Evolutionary conservation across 202 grass and related monocot genomes (phyloP).

Genomic region (Panicum hallii): DNA sequence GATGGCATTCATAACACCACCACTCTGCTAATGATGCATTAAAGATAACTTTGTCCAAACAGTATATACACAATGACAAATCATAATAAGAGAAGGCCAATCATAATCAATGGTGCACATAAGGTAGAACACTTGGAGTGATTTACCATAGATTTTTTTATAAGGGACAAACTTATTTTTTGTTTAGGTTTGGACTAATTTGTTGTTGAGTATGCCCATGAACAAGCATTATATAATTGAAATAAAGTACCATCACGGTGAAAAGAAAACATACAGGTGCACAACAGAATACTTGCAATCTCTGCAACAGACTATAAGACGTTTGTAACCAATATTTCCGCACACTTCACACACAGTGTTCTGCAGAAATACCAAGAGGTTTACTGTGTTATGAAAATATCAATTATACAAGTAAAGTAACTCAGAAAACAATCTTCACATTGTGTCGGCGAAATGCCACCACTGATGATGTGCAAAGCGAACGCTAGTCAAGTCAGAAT

Average conservation of each 20-base stretch:
- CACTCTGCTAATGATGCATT: conserved; percentile 34
- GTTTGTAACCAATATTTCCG: conserved; percentile 44
- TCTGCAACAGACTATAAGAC: conserved; percentile 42
- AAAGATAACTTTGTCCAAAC: conserved; percentile 45
- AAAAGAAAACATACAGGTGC: conserved; percentile 42
- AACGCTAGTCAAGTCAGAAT: neutral
- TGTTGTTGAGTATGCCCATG: neutral
- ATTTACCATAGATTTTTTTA: neutral
- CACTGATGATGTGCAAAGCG: neutral
- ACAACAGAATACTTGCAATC: conserved; percentile 32
- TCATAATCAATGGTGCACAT: neutral
- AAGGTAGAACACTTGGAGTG: neutral
- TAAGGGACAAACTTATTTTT: neutral
- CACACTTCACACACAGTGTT: conserved; percentile 44
- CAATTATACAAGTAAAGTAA: conserved; percentile 4
- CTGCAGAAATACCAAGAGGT: conserved; percentile 42
- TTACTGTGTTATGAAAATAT: conserved; percentile 11
- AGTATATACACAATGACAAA: conserved; percentile 49
- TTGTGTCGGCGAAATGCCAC: neutral
- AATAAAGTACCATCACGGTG: neutral
- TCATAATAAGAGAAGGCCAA: conserved; percentile 22
- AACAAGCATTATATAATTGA: neutral
- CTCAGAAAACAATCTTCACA: neutral
- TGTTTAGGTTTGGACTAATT: neutral
- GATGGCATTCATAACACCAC: conserved; percentile 51